Evolutionary conservation across 169 alveolate species (phyloP), one percentile per base, ranked within the genome.

Genomic region (Hammondia hammondi): DNA sequence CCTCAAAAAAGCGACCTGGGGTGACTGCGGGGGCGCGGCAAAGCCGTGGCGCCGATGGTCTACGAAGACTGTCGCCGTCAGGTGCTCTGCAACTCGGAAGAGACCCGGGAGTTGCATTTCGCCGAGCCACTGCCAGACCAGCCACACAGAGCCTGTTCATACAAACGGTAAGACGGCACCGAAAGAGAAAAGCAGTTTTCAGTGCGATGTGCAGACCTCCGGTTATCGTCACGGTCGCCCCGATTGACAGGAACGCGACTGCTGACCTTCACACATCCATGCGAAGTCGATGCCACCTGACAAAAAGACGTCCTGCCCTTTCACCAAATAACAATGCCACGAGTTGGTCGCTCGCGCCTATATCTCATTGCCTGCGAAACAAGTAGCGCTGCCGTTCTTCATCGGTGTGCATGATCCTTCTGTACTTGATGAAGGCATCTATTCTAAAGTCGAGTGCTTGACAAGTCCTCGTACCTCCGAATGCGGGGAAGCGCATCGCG

Each of bases 1-100:
- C 95, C 95, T 77, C 35, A 93, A 37, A 37, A 93, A 81, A 4
- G 94, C 95, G 37, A 93, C 95, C 5, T 93, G 95, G 6, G 94
- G 94, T n/a, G 91, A 84, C 56, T 93, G 93, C 6, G 95, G 95
- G 85, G 82, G 94, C 61, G 57, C 82, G 17, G 81, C 94, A 46
- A 73, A 93, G 52, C 95, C 95, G 73, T 87, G 85, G 46, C 88
- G 67, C 92, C 39, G 82, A 29, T 39, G 61, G 87, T 88, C 95
- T 32, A 88, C 94, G 81, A 93, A 93, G 35, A 93, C 88, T 85
- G 56, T 45, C 19, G 87, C 87, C 81, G 88, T 37, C 81, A 93
- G 87, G 70, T 93, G 95, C 88, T 93, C 95, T 29, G 52, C 93
- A 45, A 88, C 72, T 37, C 88, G 94, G 37, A 88, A 19, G 45